phyloP scores from a whole-genome alignment of 2,329 filamentous ascomycete species.

The Alternaria sp. region DNA sequence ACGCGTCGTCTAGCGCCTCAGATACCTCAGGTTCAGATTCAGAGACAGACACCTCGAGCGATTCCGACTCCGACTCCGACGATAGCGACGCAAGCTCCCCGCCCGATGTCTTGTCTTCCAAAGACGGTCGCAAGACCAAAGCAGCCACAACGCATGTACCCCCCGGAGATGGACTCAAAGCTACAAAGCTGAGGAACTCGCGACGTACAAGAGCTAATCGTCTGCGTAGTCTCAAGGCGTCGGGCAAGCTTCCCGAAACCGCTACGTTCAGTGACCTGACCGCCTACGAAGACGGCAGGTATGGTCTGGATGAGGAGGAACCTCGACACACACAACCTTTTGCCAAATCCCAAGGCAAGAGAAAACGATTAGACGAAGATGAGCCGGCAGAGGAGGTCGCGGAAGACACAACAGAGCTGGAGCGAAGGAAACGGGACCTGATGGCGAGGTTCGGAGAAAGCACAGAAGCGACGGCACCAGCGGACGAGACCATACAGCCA shows the following conservation, averaged over 20 bases:
- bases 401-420: constrained; percentile 25
- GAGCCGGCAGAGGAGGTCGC: constrained; percentile 6
- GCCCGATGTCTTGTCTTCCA: constrained; percentile 33
- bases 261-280: constrained; percentile 60
- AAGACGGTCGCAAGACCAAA: constrained; percentile 10
- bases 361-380: constrained; percentile 32
- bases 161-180: constrained; percentile 57
- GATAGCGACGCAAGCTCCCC: constrained; percentile 46
- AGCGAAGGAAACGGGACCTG: constrained; percentile 29
- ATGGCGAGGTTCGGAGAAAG: constrained; percentile 25
- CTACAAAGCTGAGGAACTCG: constrained; percentile 63
- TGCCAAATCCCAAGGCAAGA: constrained; percentile 22
- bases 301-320: not conserved
- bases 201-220: constrained; percentile 59
- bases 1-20: constrained; percentile 20
- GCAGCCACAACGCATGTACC: constrained; percentile 28
- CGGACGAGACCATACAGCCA: not conserved
- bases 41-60: constrained; percentile 32
- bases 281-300: constrained; percentile 53
- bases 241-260: constrained; percentile 58
- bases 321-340: constrained; percentile 6
- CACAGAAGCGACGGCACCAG: not conserved
- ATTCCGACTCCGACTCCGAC: constrained; percentile 46
- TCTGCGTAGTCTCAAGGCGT: constrained; percentile 59
- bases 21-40: constrained; percentile 31